phyloP scores from a whole-genome alignment of 768 basidiomycete species.

The Suillus americanus region DNA sequence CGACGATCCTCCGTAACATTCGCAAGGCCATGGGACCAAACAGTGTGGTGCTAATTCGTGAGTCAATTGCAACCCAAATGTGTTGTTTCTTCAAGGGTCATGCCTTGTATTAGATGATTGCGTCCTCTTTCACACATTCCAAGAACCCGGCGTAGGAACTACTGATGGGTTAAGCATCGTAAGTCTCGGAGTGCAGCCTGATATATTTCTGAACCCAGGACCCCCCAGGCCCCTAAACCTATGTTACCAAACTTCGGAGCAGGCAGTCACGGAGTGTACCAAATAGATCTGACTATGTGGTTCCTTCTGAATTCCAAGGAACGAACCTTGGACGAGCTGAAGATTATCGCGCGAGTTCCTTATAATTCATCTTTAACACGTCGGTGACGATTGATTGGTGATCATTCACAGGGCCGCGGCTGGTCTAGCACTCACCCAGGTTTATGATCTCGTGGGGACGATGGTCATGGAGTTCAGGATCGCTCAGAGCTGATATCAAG shows the following conservation, averaged over 20 bases:
- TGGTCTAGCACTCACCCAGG: slow-evolving; percentile 22
- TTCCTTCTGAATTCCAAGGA: slow-evolving; percentile 41
- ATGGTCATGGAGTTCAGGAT: slow-evolving; percentile 24
- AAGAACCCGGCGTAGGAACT: slow-evolving; percentile 2
- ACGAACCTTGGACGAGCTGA: slow-evolving; percentile 38
- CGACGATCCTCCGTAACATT: slow-evolving; percentile 30
- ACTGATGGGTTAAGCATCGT: not conserved
- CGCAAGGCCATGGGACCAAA: slow-evolving; percentile 26
- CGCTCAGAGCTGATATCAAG: not conserved
- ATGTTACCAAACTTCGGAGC: slow-evolving; percentile 49
- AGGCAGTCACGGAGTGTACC: slow-evolving; percentile 39
- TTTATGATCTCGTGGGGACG: slow-evolving; percentile 28
- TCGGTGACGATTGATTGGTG: not conserved
- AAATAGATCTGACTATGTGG: slow-evolving; percentile 50
- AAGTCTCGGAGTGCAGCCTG: not conserved
- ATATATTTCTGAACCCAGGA: not conserved
- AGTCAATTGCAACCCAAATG: slow-evolving; percentile 4
- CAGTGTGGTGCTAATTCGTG: slow-evolving; percentile 35
- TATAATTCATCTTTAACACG: not conserved
- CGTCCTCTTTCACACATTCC: slow-evolving; percentile 15
- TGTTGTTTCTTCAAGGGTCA: not conserved
- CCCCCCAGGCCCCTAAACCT: slow-evolving; percentile 40
- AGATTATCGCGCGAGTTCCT: not conserved
- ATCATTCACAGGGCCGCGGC: slow-evolving; percentile 13
- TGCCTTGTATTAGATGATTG: slow-evolving; percentile 19